These are phyloP conservation scores for Rosa lucieae DNA, from an alignment of 306 rosid species.

Conservation along the genomic window DNA sequence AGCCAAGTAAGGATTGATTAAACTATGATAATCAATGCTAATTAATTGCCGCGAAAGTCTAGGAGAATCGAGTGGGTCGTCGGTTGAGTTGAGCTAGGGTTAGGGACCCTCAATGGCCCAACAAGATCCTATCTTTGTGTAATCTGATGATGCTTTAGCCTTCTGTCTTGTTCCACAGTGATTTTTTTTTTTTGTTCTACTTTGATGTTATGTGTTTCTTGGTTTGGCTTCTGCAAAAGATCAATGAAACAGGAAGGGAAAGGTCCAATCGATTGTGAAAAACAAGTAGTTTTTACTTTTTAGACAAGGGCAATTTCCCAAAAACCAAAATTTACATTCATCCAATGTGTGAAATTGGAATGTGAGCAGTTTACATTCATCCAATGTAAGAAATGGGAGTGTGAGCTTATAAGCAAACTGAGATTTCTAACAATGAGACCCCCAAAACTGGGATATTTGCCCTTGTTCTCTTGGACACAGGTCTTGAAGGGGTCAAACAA, in stretches of 20 bases:
- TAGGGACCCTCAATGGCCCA: conserved; percentile 43
- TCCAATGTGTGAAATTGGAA: conserved; percentile 27
- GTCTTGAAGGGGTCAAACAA: conserved; percentile 29
- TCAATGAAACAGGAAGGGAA: not conserved
- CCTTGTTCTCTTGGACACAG: conserved; percentile 34
- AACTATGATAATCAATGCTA: not conserved
- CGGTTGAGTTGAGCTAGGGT: conserved; percentile 24
- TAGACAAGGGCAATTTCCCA: conserved; percentile 15
- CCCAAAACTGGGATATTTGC: conserved; percentile 27
- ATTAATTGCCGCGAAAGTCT: conserved; percentile 8
- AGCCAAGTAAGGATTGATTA: conserved; percentile 23
- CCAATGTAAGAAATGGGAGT: conserved; percentile 27
- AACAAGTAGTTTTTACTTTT: conserved; percentile 14
- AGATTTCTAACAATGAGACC: conserved; percentile 18
- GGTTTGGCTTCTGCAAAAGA: not conserved
- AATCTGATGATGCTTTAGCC: not conserved
- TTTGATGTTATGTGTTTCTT: not conserved
- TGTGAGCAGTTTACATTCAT: conserved; percentile 24
- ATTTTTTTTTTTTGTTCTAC: not conserved
- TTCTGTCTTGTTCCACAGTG: not conserved
- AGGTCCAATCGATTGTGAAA: conserved; percentile 36
- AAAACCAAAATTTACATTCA: conserved; percentile 27
- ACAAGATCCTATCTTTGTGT: conserved; percentile 51
- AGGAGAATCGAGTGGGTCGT: conserved; percentile 33
- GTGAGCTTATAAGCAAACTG: conserved; percentile 25